Base-by-base conservation (phyloP, 768 basidiomycete species). In the Boletus vermiculosoides region DNA sequence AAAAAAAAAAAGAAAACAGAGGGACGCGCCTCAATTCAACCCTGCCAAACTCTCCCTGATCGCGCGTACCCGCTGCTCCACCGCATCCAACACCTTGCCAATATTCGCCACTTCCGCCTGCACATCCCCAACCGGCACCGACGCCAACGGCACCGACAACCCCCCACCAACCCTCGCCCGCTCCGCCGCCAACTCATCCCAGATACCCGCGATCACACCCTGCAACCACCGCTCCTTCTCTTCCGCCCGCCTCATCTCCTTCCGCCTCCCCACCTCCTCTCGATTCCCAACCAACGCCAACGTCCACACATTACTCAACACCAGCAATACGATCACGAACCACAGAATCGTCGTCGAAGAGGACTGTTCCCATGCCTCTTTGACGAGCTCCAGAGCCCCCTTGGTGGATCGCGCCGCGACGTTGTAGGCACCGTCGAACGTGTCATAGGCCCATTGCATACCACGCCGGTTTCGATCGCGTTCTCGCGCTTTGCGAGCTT, bases 371-470 rank as follows among this genome's bases (percentile, higher is more conserved):
- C 88, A 90, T 0, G 84, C 85, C 65, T 94, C 92, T 52, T 73
- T 76, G 55, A 94, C 76, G 42, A 94, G 84, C 75, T 92, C 92
- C 57, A 92, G 67, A 25, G 88, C 87, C 20, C 84, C 89, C 45
- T 73, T 77, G 42, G 88, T 82, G 58, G 88, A 90, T 66, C 84
- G 83, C 65, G 74, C 76, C 31, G 83, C 90, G 58, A 94, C 91
- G 60, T 81, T 78, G 58, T 76, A 80, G 2, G 92, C 86, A 11
- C 90, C 92, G 31, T 86, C 86, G 69, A 90, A 81, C 46, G 92
- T 94, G 62, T 94, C 92, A 75, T 84, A 90, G 3, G 91, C 91
- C 92, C 92, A 94, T 65, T 94, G 92, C 60, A 92, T 73, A 0
- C 85, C 85, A 18, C 89, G 87, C 56, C 78, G 81, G 58, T 86